Evolutionary conservation across 139 green algal species (phyloP), one percentile per base, ranked within the genome.

Genomic region (Chlamydomonas sp.): DNA sequence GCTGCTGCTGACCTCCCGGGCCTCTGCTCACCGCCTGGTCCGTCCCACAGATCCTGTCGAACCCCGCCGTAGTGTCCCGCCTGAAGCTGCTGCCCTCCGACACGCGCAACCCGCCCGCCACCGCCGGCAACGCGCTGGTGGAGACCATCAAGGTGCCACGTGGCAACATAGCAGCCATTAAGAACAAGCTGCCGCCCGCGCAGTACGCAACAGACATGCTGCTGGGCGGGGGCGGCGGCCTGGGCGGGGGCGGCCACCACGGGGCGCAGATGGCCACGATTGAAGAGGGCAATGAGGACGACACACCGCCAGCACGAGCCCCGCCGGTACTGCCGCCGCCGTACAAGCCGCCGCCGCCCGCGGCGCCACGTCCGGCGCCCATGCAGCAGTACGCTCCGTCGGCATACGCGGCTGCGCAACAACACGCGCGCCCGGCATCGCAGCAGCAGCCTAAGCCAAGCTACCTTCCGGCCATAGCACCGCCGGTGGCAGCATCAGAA

Each of bases 61-160:
- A 59, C 66, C 78, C 73, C 15, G 89, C 89, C 12, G 89, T 94
- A 5, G n/a, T n/a, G 0, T 77, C 66, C 5, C 91, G 91, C 14
- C 79, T 91, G 66, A 86, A 93, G 76, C 67, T 91, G 58, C 14
- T 94, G 78, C 90, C 84, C 0, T 8, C 17, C 5, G 67, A 86
- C 49, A 78, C 7, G 57, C 64, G 63, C 60, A 61, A 85, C 20
- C 89, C 91, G 59, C 79, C 85, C 31, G 63, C 88, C 31, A 90
- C 89, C 4, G 88, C 85, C 3, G 83, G 85, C 49, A 90, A 79
- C 63, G 78, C 63, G 5, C 71, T 94, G 63, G 71, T 94, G 57
- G 85, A 93, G 76, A 94, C 91, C 5, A 94, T 94, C 88, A 94
- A 94, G 85, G 89, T 87, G 1, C 91, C 91, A 9, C 89, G 90